Evolutionary conservation across 306 rosid species (phyloP), one percentile per base, ranked within the genome.

Genomic region (Senna tora): DNA sequence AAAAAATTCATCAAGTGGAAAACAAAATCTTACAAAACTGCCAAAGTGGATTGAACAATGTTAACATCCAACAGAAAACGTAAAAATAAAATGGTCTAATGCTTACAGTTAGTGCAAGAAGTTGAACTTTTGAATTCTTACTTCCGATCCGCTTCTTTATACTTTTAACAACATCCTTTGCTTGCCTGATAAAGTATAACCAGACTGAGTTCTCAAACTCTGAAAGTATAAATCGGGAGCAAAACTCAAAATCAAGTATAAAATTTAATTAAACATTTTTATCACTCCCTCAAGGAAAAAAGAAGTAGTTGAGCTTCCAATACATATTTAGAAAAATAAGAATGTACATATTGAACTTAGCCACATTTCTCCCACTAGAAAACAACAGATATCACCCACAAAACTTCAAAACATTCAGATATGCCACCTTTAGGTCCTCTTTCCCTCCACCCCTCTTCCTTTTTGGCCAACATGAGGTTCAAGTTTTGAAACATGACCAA

Each of bases 81-180:
- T 39, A 20, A 17, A 22, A 65, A 5, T 33, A 38, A 5, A 62
- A 12, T 11, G n/a, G 43, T 71, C 1, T 0, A 39, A 57, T 50
- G 76, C 89, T 89, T 85, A 94, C 98, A 25, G 92, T 91, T 72
- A 94, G 77, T 28, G 97, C 95, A 67, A 94, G 98, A 79, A 94
- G 95, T 88, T 94, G 98, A 83, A 85, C 96, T 91, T 94, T 94
- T 34, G 96, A 73, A 71, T 86, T 89, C 84, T 59, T 91, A 81
- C 97, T 94, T 79, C 97, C 97, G 69, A 91, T 79, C 75, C 95
- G 91, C 86, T 89, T 94, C 91, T 88, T 94, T 82, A 91, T 79
- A 42, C 95, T 96, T 80, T 84, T 94, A 68, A 94, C 93, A 61
- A 94, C 91, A 20, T 91, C 97, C 83, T 86, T 91, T 25, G 97